phyloP scores from a whole-genome alignment of 2,329 filamentous ascomycete genomes.

The Claviceps sp. region DNA sequence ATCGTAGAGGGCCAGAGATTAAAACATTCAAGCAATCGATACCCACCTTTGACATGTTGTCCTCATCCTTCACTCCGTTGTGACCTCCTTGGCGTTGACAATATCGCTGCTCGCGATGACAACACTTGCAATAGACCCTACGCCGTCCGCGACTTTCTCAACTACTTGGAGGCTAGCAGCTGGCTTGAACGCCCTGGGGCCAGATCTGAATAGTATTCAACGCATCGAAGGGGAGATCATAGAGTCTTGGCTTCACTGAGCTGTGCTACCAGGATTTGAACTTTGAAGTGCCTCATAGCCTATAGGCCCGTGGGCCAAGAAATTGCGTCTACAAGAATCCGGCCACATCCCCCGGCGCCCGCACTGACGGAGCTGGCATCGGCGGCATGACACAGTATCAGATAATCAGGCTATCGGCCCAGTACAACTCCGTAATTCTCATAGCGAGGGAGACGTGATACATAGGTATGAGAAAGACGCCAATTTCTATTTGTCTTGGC shows the following conservation, averaged over 20 bases:
- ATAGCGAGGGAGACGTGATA: no score
- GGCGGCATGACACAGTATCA: no score
- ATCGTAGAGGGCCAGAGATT: no score
- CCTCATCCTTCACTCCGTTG: no score
- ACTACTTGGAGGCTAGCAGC: conserved; percentile 19
- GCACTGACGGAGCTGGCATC: conserved; percentile 6
- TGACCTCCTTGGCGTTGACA: no score
- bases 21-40: no score
- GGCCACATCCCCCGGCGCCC: conserved; percentile 32
- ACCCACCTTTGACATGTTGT: no score
- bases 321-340: conserved; percentile 27
- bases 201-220: conserved; percentile 27
- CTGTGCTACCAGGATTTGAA: conserved; percentile 29
- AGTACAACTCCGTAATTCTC: no score
- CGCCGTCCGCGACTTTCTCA: conserved; percentile 32
- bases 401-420: no score
- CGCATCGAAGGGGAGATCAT: conserved; percentile 21
- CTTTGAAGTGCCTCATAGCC: conserved; percentile 25
- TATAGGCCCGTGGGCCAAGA: conserved; percentile 34
- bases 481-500: no score
- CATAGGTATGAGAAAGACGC: no score
- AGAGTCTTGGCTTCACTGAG: conserved; percentile 27
- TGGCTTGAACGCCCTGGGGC: conserved; percentile 28
- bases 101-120: conserved; percentile 29
- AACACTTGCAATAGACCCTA: conserved; percentile 28